These are phyloP conservation scores for Gossypium gossypioides DNA, from an alignment of 441 rosid genomes.

Conservation along the genomic window DNA sequence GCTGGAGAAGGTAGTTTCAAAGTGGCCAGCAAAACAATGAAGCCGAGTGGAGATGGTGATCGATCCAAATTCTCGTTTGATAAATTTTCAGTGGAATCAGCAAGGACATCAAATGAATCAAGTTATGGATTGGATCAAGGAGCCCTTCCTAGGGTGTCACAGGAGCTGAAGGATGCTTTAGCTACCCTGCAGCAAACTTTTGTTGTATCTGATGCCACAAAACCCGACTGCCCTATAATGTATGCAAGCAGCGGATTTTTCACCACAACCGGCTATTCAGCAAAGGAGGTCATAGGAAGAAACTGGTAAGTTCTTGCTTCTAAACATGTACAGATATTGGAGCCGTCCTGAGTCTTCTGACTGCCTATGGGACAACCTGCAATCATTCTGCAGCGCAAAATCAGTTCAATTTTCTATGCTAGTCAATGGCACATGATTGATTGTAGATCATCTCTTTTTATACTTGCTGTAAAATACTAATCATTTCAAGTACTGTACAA, in stretches of 20 bases:
- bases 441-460: background rate
- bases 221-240: conserved; percentile 76
- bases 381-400: background rate
- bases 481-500: background rate
- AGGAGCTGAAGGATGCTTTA: conserved; percentile 79
- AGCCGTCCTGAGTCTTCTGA: background rate
- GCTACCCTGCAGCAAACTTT: conserved; percentile 84
- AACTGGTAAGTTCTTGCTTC: conserved; percentile 46
- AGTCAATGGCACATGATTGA: background rate
- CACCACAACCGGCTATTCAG: conserved; percentile 76
- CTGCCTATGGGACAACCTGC: background rate
- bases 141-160: conserved; percentile 59
- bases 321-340: background rate
- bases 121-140: conserved; percentile 20
- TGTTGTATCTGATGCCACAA: conserved; percentile 86
- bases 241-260: conserved; percentile 92
- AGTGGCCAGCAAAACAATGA: conserved; percentile 10
- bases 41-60: conserved; percentile 31
- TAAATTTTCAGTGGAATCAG: conserved; percentile 24
- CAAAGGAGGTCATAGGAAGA: conserved; percentile 73
- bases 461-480: background rate
- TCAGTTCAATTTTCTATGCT: background rate
- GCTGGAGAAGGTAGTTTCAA: conserved; percentile 39
- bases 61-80: conserved; percentile 28
- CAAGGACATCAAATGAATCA: conserved; percentile 62